Percentiles rank a stretch among this genome's conserved stretches.
Evolutionary conservation across 495 filamentous ascomycete species (phyloP).

Genomic region (Neurospora sp.): DNA sequence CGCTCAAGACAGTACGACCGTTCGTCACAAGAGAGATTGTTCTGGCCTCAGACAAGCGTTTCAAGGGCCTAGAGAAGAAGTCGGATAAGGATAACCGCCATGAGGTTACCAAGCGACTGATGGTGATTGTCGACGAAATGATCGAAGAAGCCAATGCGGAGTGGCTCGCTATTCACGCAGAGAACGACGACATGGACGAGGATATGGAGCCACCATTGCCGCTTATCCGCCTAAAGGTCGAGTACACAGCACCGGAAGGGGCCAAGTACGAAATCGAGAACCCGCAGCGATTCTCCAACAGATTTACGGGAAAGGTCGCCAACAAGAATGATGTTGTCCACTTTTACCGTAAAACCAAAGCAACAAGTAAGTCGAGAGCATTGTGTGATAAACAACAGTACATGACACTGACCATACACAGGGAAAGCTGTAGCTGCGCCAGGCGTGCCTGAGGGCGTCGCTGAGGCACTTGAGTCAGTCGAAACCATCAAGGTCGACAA

Average conservation of each 20-base stretch:
- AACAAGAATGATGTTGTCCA: constrained; percentile 91
- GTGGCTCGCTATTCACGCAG: constrained; percentile 62
- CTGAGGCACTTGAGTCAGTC: constrained; percentile 47
- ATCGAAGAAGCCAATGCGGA: constrained; percentile 74
- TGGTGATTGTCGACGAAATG: constrained; percentile 66
- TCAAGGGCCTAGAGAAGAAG: constrained; percentile 66
- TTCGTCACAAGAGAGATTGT: constrained; percentile 81
- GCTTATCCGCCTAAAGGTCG: constrained; percentile 79
- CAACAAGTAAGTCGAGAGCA: constrained; percentile 21
- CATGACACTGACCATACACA: constrained; percentile 6
- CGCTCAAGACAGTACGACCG: constrained; percentile 79
- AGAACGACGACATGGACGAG: constrained; percentile 36
- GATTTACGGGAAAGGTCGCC: constrained; percentile 80
- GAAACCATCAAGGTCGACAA: constrained; percentile 81
- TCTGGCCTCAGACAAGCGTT: constrained; percentile 62
- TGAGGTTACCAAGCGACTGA: constrained; percentile 66
- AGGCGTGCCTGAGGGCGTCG: constrained; percentile 42
- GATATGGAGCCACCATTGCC: constrained; percentile 67
- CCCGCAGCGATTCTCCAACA: constrained; percentile 91
- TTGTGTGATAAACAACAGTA: background rate
- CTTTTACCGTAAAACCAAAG: constrained; percentile 75
- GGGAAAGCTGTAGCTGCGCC: constrained; percentile 24
- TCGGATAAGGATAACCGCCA: constrained; percentile 56
- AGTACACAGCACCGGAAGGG: constrained; percentile 79
- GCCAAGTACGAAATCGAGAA: constrained; percentile 87